Base-by-base conservation (phyloP, 1,284 basidiomycete species). In the Erythrobasidium hasegawianum region DNA sequence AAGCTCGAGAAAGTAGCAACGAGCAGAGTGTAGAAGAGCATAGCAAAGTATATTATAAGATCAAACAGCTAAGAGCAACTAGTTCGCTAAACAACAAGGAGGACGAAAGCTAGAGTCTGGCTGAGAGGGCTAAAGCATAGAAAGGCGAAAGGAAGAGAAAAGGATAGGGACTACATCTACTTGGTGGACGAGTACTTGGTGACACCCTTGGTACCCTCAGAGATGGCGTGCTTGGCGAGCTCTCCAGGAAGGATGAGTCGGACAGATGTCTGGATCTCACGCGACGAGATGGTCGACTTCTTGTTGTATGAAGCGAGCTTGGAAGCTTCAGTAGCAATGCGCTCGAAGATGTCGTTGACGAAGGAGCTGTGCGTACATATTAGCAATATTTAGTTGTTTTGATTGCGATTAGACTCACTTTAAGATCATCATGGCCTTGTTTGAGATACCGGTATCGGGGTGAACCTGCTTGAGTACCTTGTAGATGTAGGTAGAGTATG, bases 371-470 rank as follows among this genome's bases (percentile, higher is more conserved):
- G 47, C 1, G 41, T 8, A 55, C 20, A 24, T 14, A 18, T 38
- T 18, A 49, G 38, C 14, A 38, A 40, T 29, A n/a, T n/a, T n/a
- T n/a, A n/a, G n/a, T n/a, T n/a, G n/a, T n/a, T 93, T 90, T 72
- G 90, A 90, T 75, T 93, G 54, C 50, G 38, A 38, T 24, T 47
- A 61, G 27, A 33, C 57, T 47, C 41, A 59, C 57, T 95, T 95
- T 54, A 96, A 81, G 76, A 96, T 89, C 66, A 87, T 85, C 92
- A 96, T 96, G 47, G 91, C 92, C 83, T 94, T 96, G 86, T 94
- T 95, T 69, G 89, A 88, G 79, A 95, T 94, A 85, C 93, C 93
- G 71, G 90, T 95, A 77, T 96, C 93, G 65, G 92, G 93, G 82
- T 96, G 92, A 69, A 96, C 92, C 77, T 91, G 89, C 80, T 87